Percentiles rank a stretch among this genome's conserved stretches.
Conservation (phyloP, 768 basidiomycete genomes). For the Naganishia vaughanmartiniae region DNA sequence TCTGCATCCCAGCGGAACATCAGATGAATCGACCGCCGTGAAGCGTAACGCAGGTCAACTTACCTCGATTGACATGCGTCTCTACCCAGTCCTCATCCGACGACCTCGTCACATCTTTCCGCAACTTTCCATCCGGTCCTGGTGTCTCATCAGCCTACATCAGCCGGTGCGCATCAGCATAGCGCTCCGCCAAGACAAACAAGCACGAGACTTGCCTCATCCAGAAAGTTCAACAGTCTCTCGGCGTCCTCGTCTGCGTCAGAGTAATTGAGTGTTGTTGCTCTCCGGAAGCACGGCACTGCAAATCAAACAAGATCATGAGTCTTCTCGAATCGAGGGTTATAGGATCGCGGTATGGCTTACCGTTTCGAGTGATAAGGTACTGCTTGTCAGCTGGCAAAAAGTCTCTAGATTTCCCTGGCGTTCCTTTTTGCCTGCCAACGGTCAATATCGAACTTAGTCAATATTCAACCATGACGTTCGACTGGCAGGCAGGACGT, state of each 20-base stretch:
- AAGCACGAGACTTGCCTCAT: conserved; percentile 52
- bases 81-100: conserved; percentile 93
- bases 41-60: neutral
- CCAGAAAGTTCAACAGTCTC: conserved; percentile 72
- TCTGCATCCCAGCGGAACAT: neutral
- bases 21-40: neutral
- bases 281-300: conserved; percentile 94
- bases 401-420: conserved; percentile 80
- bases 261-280: conserved; percentile 85
- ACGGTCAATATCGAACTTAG: neutral
- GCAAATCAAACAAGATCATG: neutral
- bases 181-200: neutral
- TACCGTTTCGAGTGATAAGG: conserved; percentile 78
- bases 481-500: conserved; percentile 42
- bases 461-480: neutral
- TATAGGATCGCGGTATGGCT: conserved; percentile 24
- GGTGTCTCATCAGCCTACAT: conserved; percentile 50
- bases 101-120: conserved; percentile 48
- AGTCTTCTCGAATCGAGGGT: neutral
- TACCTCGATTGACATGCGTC: conserved; percentile 78
- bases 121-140: conserved; percentile 44
- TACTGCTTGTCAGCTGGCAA: conserved; percentile 96
- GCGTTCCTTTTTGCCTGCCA: conserved; percentile 85
- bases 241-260: conserved; percentile 96
- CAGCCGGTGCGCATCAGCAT: neutral